These are phyloP conservation scores for Exophiala xenobiotica DNA, from an alignment of 2,329 filamentous ascomycete species.

Conservation along the genomic window DNA sequence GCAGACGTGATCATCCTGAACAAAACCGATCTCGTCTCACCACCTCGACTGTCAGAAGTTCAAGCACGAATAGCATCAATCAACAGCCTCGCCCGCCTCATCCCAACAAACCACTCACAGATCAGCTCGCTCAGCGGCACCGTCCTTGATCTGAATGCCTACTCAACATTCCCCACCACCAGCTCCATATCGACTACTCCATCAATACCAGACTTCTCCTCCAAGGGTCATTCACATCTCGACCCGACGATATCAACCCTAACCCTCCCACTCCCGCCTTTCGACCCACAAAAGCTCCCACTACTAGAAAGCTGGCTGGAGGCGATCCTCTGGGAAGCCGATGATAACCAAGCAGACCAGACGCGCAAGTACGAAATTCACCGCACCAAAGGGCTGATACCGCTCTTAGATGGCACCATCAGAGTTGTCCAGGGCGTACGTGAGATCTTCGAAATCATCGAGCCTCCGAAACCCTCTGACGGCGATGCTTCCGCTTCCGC, in stretches of 20 bases:
- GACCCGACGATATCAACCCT: constrained; percentile 87
- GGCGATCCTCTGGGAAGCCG: constrained; percentile 72
- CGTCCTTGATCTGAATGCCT: constrained; percentile 86
- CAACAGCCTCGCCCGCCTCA: constrained; percentile 82
- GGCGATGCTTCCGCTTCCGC: too few species aligned
- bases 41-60: constrained; percentile 67
- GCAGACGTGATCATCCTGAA: constrained; percentile 95
- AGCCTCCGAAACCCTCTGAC: constrained; percentile 41
- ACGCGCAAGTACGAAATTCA: constrained; percentile 71
- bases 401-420: constrained; percentile 61
- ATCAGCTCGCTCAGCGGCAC: constrained; percentile 83
- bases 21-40: constrained; percentile 80
- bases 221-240: constrained; percentile 83
- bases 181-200: neutral
- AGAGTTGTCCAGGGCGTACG: constrained; percentile 88
- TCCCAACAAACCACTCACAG: constrained; percentile 74
- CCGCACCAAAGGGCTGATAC: constrained; percentile 77
- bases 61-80: constrained; percentile 74
- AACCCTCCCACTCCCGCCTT: constrained; percentile 64
- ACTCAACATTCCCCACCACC: constrained; percentile 70
- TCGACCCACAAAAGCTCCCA: constrained; percentile 59
- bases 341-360: constrained; percentile 32
- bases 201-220: constrained; percentile 62
- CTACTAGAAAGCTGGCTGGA: constrained; percentile 78
- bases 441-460: constrained; percentile 89